These are phyloP conservation scores for Penicillium digitatum DNA, from an alignment of 2,329 filamentous ascomycete species.

Conservation along the genomic window DNA sequence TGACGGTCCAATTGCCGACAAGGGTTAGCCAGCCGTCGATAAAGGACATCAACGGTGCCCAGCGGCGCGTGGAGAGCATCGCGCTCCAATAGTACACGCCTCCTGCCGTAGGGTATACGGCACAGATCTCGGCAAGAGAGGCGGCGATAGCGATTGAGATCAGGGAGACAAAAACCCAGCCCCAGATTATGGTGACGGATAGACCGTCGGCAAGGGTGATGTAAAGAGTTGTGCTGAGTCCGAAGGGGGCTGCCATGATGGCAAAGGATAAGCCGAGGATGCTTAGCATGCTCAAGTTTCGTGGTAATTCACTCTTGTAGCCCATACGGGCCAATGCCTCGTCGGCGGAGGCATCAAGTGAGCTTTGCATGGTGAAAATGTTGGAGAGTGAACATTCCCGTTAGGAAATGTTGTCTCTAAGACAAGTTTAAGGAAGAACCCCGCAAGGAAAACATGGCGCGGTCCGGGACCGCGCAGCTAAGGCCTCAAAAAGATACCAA, in stretches of 20 bases:
- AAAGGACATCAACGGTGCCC: conserved; percentile 64
- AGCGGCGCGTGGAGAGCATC: conserved; percentile 62
- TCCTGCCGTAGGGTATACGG: conserved; percentile 64
- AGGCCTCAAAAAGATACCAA: neutral
- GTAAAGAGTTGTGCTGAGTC: conserved; percentile 64
- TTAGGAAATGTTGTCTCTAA: neutral
- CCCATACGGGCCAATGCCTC: conserved; percentile 63
- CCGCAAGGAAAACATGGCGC: conserved; percentile 22
- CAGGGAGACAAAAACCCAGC: conserved; percentile 63
- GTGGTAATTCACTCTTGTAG: conserved; percentile 63
- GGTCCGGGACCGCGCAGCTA: conserved; percentile 23
- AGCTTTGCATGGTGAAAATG: conserved; percentile 19
- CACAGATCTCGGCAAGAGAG: conserved; percentile 65
- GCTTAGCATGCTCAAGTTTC: conserved; percentile 65
- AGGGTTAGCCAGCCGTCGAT: conserved; percentile 69
- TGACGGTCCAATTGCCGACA: conserved; percentile 70
- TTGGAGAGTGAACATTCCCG: neutral
- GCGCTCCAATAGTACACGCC: conserved; percentile 70
- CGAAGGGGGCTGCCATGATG: conserved; percentile 70
- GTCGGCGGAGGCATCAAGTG: conserved; percentile 47
- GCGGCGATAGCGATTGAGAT: conserved; percentile 62
- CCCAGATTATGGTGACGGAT: conserved; percentile 65
- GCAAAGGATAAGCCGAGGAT: conserved; percentile 68
- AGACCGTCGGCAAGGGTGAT: conserved; percentile 66
- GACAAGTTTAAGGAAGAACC: conserved; percentile 8